These are phyloP conservation scores for Hortiboletus campestris DNA, from an alignment of 768 basidiomycete genomes.

Conservation along the genomic window DNA sequence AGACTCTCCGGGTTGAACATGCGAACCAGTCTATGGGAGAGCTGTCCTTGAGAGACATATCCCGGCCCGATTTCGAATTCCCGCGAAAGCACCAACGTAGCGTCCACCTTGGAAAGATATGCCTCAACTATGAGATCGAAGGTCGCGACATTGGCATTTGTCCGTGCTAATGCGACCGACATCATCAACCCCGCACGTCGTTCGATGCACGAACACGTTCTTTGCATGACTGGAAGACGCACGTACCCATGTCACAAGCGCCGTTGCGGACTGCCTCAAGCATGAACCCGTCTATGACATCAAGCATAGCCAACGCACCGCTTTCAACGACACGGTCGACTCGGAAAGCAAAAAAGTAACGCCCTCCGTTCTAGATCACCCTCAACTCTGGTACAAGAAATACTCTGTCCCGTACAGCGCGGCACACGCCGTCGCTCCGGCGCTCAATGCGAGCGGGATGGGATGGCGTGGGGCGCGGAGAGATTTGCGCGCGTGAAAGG, in stretches of 20 bases:
- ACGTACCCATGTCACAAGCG: background rate
- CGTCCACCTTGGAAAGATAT: no score
- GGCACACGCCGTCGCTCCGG: conserved; percentile 29
- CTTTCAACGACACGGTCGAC: background rate
- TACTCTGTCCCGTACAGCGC: conserved; percentile 30
- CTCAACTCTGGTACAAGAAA: conserved; percentile 28
- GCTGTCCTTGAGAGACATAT: no score
- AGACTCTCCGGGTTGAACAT: no score
- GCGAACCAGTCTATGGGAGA: no score
- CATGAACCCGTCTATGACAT: background rate
- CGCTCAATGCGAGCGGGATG: conserved; percentile 34
- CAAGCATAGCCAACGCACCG: background rate
- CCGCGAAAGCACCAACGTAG: no score
- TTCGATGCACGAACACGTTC: no score
- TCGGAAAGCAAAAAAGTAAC: background rate
- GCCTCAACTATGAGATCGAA: no score
- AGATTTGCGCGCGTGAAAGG: conserved; percentile 38
- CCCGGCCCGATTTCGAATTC: no score
- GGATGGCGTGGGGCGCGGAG: conserved; percentile 31
- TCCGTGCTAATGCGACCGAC: no score
- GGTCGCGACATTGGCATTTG: no score
- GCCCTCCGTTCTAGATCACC: background rate
- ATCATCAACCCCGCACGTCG: no score
- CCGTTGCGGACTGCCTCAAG: background rate
- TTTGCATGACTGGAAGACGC: background rate